phyloP scores from a whole-genome alignment of 352 stramenopile genomes.

The Phytophthora colocasiae region DNA sequence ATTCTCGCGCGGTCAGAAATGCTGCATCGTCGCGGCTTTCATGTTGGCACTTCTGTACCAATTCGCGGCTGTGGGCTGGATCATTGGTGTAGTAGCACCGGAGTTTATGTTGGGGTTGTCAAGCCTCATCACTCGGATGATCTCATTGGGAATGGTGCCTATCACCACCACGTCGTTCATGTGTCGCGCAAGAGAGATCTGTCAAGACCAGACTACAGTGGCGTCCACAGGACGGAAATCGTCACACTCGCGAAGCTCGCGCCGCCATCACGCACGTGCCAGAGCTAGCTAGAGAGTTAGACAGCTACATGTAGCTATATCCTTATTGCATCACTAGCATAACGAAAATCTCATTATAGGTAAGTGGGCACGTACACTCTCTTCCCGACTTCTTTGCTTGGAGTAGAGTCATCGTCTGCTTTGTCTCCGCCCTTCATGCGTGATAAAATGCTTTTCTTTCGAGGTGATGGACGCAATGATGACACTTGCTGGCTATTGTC shows the following conservation, averaged over 20 bases:
- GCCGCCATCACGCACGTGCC: conserved; percentile 39
- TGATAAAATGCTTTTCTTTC: conserved; percentile 25
- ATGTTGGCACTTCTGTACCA: conserved; percentile 54
- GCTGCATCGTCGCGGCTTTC: conserved; percentile 58
- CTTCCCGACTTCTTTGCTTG: conserved; percentile 7
- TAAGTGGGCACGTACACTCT: conserved; percentile 38
- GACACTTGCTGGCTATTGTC: background rate
- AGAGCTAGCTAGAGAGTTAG: conserved; percentile 33
- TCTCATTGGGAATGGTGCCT: conserved; percentile 75
- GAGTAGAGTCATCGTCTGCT: conserved; percentile 1
- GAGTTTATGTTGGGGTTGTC: conserved; percentile 67
- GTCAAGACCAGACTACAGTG: conserved; percentile 29
- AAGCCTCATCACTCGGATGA: conserved; percentile 72
- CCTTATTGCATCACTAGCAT: background rate
- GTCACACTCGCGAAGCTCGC: conserved; percentile 30
- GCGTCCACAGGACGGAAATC: conserved; percentile 14
- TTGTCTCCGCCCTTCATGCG: conserved; percentile 21
- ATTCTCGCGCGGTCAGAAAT: conserved; percentile 65
- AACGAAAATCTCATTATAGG: conserved; percentile 19
- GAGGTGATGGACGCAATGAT: conserved; percentile 7
- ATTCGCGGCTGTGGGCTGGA: conserved; percentile 52
- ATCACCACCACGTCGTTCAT: conserved; percentile 79
- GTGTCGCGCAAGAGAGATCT: conserved; percentile 41
- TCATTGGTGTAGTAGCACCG: conserved; percentile 41
- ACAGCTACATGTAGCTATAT: background rate